Percentiles rank a stretch among this genome's conserved stretches.
These are phyloP conservation scores for Musa acuminata DNA, from an alignment of 176 grass and related monocot genomes.

Conservation along the genomic window DNA sequence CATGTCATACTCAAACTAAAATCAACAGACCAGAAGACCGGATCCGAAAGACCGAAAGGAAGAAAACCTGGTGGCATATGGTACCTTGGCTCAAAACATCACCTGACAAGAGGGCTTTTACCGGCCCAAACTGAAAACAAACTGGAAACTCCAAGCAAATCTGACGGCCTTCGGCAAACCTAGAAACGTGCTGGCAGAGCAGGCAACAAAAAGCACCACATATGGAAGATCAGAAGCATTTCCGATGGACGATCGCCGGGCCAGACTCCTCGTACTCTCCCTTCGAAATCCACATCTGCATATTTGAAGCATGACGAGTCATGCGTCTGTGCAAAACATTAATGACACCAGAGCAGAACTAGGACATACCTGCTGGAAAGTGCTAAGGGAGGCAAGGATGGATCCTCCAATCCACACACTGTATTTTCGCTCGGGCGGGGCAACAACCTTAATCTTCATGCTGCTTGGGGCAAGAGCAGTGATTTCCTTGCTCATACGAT, in stretches of 20 bases:
- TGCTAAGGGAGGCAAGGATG: slow-evolving; percentile 10
- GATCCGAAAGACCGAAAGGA: not conserved
- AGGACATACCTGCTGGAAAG: slow-evolving; percentile 1
- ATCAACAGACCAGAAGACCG: not conserved
- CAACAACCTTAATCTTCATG: slow-evolving; percentile 11
- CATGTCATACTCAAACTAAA: not conserved
- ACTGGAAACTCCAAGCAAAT: not conserved
- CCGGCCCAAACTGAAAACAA: not conserved
- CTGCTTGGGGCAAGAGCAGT: slow-evolving; percentile 9
- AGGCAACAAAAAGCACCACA: not conserved
- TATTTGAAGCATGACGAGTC: not conserved
- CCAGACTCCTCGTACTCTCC: slow-evolving; percentile 8
- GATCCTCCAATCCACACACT: slow-evolving; percentile 14
- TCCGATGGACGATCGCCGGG: slow-evolving; percentile 1
- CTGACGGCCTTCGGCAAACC: not conserved
- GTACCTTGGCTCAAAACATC: not conserved
- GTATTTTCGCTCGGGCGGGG: slow-evolving; percentile 4
- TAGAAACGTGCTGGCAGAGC: not conserved
- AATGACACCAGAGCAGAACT: not conserved
- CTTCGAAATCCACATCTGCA: slow-evolving; percentile 17
- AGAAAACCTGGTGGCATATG: not conserved
- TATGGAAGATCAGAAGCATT: slow-evolving; percentile 2
- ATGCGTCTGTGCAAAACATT: not conserved
- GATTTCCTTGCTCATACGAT: slow-evolving; percentile 16
- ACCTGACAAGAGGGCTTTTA: not conserved